phyloP scores from a whole-genome alignment of 257 asterid genomes.

The Echites panduratus region DNA sequence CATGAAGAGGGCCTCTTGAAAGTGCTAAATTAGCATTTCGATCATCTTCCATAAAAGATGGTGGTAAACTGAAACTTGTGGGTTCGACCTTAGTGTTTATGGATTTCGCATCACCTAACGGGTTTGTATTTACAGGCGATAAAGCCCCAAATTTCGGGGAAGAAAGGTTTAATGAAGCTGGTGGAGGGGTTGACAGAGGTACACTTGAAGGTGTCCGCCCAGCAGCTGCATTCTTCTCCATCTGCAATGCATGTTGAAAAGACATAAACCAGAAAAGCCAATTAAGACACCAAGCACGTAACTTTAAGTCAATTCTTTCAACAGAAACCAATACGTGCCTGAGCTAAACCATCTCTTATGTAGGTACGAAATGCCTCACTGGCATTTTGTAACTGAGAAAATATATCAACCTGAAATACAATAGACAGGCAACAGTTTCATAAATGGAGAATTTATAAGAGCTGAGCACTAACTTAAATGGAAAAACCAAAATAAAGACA shows the following conservation, averaged over 20 bases:
- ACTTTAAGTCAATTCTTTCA: background rate
- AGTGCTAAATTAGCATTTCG: slow-evolving; percentile 32
- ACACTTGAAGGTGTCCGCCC: slow-evolving; percentile 99
- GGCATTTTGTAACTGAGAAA: slow-evolving; percentile 96
- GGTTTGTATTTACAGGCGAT: slow-evolving; percentile 70
- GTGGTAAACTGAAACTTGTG: slow-evolving; percentile 72
- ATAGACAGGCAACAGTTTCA: background rate
- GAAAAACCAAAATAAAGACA: background rate
- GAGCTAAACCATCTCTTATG: slow-evolving; percentile 95
- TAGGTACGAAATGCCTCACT: slow-evolving; percentile 95
- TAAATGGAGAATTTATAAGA: background rate
- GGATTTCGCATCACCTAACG: slow-evolving; percentile 50
- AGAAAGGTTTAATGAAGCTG: slow-evolving; percentile 63
- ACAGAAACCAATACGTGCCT: slow-evolving; percentile 40
- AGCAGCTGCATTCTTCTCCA: slow-evolving; percentile 97
- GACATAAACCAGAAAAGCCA: slow-evolving; percentile 3
- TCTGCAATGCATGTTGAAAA: slow-evolving; percentile 45
- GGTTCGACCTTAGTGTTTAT: slow-evolving; percentile 58
- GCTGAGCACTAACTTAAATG: background rate
- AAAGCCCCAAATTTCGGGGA: slow-evolving; percentile 63
- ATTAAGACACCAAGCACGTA: background rate
- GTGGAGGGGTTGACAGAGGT: slow-evolving; percentile 94
- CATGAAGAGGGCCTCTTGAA: slow-evolving; percentile 40
- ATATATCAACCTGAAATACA: slow-evolving; percentile 79
- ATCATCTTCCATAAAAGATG: slow-evolving; percentile 70